phyloP scores from a whole-genome alignment of 1,284 basidiomycete genomes.

The Chondrostereum purpureum region DNA sequence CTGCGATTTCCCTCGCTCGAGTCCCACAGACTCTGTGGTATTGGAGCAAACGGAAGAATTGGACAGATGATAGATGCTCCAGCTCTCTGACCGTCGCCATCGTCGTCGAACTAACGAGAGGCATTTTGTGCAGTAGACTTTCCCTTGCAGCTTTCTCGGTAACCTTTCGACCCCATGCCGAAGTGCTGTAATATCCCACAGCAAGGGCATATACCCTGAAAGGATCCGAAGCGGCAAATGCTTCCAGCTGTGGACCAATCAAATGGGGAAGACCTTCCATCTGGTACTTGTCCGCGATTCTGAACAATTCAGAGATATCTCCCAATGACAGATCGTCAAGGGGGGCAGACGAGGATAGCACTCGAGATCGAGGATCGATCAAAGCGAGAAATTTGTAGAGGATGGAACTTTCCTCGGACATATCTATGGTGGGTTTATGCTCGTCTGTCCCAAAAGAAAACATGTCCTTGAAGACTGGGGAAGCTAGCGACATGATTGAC shows the following conservation, averaged over 20 bases:
- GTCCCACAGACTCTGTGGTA: too few species aligned
- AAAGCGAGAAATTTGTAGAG: not conserved
- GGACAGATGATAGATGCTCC: too few species aligned
- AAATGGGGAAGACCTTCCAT: not conserved
- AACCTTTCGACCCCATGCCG: not conserved
- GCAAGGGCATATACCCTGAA: not conserved
- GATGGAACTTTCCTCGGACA: not conserved
- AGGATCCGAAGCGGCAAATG: not conserved
- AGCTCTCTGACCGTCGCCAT: too few species aligned
- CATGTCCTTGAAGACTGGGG: too few species aligned
- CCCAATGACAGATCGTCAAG: not conserved
- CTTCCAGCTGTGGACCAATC: not conserved
- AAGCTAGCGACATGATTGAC: not conserved
- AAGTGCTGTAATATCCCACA: not conserved
- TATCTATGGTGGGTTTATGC: not conserved
- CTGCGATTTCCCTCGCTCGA: too few species aligned
- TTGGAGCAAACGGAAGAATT: too few species aligned
- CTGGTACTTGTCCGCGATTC: not conserved
- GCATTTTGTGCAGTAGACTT: too few species aligned
- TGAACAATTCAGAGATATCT: not conserved
- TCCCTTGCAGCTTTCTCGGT: not conserved
- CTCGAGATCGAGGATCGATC: not conserved
- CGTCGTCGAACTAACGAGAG: too few species aligned
- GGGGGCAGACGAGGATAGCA: not conserved
- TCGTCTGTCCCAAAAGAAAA: not conserved